A percentile compares a stretch with the other conserved stretches of the same genome.
phyloP scores from a whole-genome alignment of 169 alveolate genomes.

The Eimeria sp. region DNA sequence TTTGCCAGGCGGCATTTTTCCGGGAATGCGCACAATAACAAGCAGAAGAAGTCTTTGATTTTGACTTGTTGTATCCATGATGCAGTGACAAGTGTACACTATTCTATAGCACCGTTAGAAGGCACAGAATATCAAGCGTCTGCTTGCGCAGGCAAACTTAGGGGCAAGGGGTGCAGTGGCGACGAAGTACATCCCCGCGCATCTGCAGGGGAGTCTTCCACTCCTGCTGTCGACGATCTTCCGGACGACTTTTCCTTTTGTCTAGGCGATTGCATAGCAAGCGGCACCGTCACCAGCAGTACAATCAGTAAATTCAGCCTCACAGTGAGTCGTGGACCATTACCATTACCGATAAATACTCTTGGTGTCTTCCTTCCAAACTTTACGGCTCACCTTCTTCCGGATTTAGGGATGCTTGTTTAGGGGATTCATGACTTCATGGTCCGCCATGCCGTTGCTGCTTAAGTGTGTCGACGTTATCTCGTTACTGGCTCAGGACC shows the following conservation, averaged over 20 bases:
- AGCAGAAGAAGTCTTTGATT: background rate
- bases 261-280: conserved; percentile 60
- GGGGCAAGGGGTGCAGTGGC: background rate
- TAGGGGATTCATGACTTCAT: background rate
- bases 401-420: background rate
- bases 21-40: background rate
- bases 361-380: background rate
- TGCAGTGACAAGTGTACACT: background rate
- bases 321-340: conserved; percentile 31
- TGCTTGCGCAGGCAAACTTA: background rate
- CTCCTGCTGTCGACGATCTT: conserved; percentile 47
- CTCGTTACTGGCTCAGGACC: conserved; percentile 1
- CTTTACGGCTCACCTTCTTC: background rate
- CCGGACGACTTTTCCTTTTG: conserved; percentile 43
- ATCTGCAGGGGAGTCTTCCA: background rate
- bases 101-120: background rate
- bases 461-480: background rate
- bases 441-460: background rate
- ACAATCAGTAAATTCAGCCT: conserved; percentile 64
- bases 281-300: conserved; percentile 71
- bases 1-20: background rate
- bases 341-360: background rate
- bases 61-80: background rate
- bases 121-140: background rate
- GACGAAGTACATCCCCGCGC: background rate